Conservation (phyloP, 352 stramenopile genomes). For the Globisporangium apiculatum region DNA sequence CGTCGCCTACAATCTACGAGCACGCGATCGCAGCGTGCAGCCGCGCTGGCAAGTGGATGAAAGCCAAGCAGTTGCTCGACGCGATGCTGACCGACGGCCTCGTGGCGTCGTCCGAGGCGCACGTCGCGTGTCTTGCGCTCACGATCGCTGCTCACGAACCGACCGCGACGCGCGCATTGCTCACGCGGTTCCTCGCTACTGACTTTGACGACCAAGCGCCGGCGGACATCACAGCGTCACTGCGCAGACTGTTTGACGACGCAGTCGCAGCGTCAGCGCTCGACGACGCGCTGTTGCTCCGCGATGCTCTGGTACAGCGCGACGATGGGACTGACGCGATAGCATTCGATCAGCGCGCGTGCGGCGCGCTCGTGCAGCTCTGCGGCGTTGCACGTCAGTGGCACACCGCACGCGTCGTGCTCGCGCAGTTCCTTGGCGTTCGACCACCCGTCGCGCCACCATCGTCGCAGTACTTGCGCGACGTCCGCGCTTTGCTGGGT, state of each 20-base stretch:
- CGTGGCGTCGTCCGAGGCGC: conserved; percentile 43
- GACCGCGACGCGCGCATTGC: conserved; percentile 42
- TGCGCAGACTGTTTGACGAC: conserved; percentile 34
- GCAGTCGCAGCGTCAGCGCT: conserved; percentile 36
- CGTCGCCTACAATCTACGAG: conserved; percentile 62
- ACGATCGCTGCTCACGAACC: conserved; percentile 41
- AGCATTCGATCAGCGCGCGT: conserved; percentile 25
- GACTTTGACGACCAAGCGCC: conserved; percentile 22
- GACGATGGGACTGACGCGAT: conserved; percentile 3
- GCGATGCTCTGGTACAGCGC: conserved; percentile 33
- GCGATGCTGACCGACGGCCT: conserved; percentile 47
- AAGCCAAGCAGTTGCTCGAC: conserved; percentile 58
- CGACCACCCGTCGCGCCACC: conserved; percentile 24
- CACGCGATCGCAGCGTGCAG: conserved; percentile 56
- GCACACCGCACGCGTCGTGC: conserved; percentile 39
- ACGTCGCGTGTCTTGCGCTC: conserved; percentile 41
- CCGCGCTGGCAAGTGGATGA: conserved; percentile 56
- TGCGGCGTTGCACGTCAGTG: conserved; percentile 42
- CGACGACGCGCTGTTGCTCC: conserved; percentile 51
- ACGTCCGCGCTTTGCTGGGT: conserved; percentile 35
- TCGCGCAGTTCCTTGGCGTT: conserved; percentile 40
- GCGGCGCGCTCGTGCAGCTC: conserved; percentile 40
- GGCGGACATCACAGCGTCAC: conserved; percentile 29
- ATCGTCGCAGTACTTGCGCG: conserved; percentile 40
- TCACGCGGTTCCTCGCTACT: conserved; percentile 32